Base-by-base conservation (phyloP, 306 rosid genomes). In the Cicer pinnatifidum region DNA sequence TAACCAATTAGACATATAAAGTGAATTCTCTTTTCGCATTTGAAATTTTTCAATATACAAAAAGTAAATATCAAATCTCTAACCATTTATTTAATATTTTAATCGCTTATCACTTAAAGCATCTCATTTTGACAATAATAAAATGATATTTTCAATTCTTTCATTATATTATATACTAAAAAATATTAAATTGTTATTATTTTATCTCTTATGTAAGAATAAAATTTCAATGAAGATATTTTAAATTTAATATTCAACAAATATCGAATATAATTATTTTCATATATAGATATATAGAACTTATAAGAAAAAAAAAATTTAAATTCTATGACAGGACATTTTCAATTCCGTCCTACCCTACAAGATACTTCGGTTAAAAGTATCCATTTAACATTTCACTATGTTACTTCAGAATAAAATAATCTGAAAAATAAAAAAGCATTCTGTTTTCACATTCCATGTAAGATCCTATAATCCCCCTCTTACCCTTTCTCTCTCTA, bases 261-360 rank as follows among this genome's bases (percentile, higher is more conserved):
- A 19, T 19, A 0, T 19, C 20, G 20, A 19, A 19, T 2, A 23
- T 23, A 23, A 23, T 23, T 23, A 23, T 23, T 23, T 23, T 2
- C 3, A 23, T 23, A 23, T 23, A 23, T 1, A 19, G 28, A 23
- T 23, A 1, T 1, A 23, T 28, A 28, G 33, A 28, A 28, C 4
- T 3, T 28, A 2, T 28, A 23, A 0, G 2, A 1, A 28, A 28
- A 28, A 28, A 28, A 48, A 33, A 6, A n/a, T n/a, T 13, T 15
- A 19, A 50, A 71, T 41, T 7, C 59, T 46, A 54, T 64, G 28
- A 64, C 12, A 53, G 78, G 67, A 47, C 35, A 64, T 15, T 69
- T 62, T 46, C 15, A 54, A 1, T 17, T 44, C 11, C 59, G 37
- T 78, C 75, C 82, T 77, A 77, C 80, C 85, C 84, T 87, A 83